Percentiles rank a stretch among this genome's conserved stretches.
Evolutionary conservation across 2,329 filamentous ascomycete species (phyloP).

Genomic region (Colletotrichum sp.): DNA sequence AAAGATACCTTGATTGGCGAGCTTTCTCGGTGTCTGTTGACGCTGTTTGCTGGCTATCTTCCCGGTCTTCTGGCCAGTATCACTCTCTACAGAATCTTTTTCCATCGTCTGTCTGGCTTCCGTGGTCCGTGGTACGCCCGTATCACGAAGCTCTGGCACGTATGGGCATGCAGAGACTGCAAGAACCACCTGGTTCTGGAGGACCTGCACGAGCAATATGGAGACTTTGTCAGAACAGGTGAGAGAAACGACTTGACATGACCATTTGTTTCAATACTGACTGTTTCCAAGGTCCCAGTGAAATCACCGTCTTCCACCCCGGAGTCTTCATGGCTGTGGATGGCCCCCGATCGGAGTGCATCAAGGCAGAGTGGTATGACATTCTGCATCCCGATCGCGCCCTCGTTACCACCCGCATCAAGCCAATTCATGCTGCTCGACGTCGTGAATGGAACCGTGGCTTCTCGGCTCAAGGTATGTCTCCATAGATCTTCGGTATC

Average conservation of each 20-base stretch:
- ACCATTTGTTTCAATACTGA: neutral
- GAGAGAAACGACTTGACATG: neutral
- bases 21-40: neutral
- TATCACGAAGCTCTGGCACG: constrained; percentile 41
- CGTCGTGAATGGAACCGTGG: constrained; percentile 27
- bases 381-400: constrained; percentile 24
- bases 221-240: constrained; percentile 31
- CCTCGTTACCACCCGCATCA: constrained; percentile 25
- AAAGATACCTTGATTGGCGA: neutral
- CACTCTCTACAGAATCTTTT: constrained; percentile 40
- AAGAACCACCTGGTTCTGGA: constrained; percentile 27
- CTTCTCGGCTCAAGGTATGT: constrained; percentile 24
- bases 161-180: constrained; percentile 28
- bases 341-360: constrained; percentile 27
- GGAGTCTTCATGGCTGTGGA: constrained; percentile 27
- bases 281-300: constrained; percentile 21
- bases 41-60: constrained; percentile 19
- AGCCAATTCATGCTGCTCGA: constrained; percentile 24
- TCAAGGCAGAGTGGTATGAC: constrained; percentile 32
- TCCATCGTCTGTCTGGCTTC: constrained; percentile 41
- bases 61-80: constrained; percentile 32
- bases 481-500: neutral
- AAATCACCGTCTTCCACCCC: constrained; percentile 29
- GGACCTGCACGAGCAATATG: constrained; percentile 25
- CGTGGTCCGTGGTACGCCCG: constrained; percentile 39